Percentiles rank a stretch among this genome's conserved stretches.
Conservation (phyloP, 176 grass and related monocot genomes). For the Bromus sterilis region DNA sequence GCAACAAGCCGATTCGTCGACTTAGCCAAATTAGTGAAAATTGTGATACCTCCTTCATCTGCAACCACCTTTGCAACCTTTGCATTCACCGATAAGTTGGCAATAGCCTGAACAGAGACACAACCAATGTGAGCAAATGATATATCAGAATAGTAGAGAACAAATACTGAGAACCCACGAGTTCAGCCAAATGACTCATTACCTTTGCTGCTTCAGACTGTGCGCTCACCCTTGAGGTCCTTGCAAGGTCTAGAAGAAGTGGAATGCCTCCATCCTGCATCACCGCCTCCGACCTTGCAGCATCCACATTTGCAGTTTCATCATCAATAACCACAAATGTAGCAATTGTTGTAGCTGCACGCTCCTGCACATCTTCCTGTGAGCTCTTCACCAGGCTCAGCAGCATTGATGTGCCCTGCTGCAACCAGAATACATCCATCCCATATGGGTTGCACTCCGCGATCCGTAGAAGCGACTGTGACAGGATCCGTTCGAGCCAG, state of each 20-base stretch:
- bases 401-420: slow-evolving; percentile 70
- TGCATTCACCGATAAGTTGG: slow-evolving; percentile 89
- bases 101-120: slow-evolving; percentile 72
- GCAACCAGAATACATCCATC: slow-evolving; percentile 92
- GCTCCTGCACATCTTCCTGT: slow-evolving; percentile 92
- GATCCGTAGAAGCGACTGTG: slow-evolving; percentile 73
- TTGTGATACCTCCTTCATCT: slow-evolving; percentile 85
- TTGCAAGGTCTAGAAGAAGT: slow-evolving; percentile 83
- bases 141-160: slow-evolving; percentile 6
- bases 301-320: slow-evolving; percentile 86
- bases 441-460: slow-evolving; percentile 64
- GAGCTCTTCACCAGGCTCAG: slow-evolving; percentile 67
- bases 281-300: slow-evolving; percentile 77
- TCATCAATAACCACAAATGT: slow-evolving; percentile 97
- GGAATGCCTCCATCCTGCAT: slow-evolving; percentile 86
- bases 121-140: slow-evolving; percentile 13
- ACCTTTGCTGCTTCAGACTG: slow-evolving; percentile 99
- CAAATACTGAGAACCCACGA: neutral
- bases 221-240: slow-evolving; percentile 72
- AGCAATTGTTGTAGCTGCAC: slow-evolving; percentile 80
- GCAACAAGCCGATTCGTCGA: slow-evolving; percentile 90
- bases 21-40: slow-evolving; percentile 76
- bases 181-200: slow-evolving; percentile 18
- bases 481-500: slow-evolving; percentile 92
- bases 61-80: slow-evolving; percentile 93